phyloP scores from a whole-genome alignment of 2,329 filamentous ascomycete genomes.

The Ceratocystis cubensis region DNA sequence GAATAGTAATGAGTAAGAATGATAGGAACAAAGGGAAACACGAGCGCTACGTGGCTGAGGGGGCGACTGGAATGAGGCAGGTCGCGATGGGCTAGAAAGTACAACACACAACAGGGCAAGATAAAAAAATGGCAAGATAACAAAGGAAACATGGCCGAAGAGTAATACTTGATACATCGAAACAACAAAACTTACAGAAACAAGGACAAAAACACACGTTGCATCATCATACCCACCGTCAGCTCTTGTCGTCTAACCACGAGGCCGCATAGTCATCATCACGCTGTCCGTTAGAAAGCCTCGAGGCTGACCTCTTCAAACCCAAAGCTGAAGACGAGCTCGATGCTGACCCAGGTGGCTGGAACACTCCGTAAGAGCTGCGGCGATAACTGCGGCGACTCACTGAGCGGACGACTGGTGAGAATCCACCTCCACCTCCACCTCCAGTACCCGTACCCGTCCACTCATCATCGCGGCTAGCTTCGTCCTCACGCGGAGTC shows the following conservation, averaged over 20 bases:
- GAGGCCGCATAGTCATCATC: conserved; percentile 9
- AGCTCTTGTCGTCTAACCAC: conserved; percentile 8
- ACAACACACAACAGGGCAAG: neutral
- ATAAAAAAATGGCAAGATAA: neutral
- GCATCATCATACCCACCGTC: neutral
- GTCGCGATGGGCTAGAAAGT: neutral
- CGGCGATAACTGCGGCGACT: conserved; percentile 11
- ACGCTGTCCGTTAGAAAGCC: conserved; percentile 14
- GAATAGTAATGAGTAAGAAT: neutral
- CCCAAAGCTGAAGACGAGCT: conserved; percentile 4
- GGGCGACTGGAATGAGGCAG: neutral
- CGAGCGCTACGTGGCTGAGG: too few species aligned
- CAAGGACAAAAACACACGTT: neutral
- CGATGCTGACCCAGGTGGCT: conserved; percentile 11
- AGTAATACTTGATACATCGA: conserved; percentile 4
- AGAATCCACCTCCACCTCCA: conserved; percentile 16
- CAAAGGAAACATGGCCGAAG: neutral
- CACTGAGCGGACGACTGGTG: conserved; percentile 19
- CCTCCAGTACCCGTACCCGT: conserved; percentile 3
- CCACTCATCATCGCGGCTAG: conserved; percentile 27
- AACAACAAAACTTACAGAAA: conserved; percentile 11
- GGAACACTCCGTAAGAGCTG: neutral
- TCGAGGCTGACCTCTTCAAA: conserved; percentile 15
- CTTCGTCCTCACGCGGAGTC: conserved; percentile 32
- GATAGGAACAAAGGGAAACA: neutral